Base-by-base conservation (phyloP, 352 stramenopile species). In the Phytopythium mirpurense region DNA sequence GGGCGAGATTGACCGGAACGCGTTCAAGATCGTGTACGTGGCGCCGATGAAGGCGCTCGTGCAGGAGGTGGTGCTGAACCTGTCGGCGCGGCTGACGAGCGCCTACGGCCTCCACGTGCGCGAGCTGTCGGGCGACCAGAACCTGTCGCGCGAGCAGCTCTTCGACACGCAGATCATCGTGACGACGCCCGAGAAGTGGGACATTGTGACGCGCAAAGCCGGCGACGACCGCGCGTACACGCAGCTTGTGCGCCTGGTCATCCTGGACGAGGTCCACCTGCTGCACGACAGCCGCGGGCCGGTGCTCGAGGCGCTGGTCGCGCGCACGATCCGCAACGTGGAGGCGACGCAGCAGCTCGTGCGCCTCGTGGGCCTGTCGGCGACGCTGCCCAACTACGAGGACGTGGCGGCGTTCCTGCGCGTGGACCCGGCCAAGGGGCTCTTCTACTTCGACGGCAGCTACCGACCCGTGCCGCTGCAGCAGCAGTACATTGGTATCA, bases 21-120 rank as follows among this genome's bases (percentile, higher is more conserved):
- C 88, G 18, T 99, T 99, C 70, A 99, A 99, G 77, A 99, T 99
- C 64, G 97, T 99, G 32, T 99, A 99, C 56, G 96, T 99, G 35
- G 97, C 97, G 23, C 97, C 97, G 5, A 99, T 99, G 97, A 99
- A 99, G 70, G 97, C 97, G 38, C 76, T 99, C 16, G 97, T 99
- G 6, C 97, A 99, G 78, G 97, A 99, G 86, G 90, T 99, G 32
- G 97, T 99, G 37, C 84, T 97, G 23, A 99, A 99, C 59, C 96
- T 99, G 53, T 91, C 81, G 18, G 87, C 97, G 34, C 83, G 97
- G 41, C 65, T 99, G n/a, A 86, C 70, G 23, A 82, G 72, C 21
- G 73, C 83, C 0, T 99, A 99, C 60, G 92, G 93, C 8, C 80
- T 99, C n/a, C 64, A 86, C 63, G 97, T 99, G 2, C 81, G 89